phyloP scores from a whole-genome alignment of 108 stramenopile species.

The Licmophora abbreviata region DNA sequence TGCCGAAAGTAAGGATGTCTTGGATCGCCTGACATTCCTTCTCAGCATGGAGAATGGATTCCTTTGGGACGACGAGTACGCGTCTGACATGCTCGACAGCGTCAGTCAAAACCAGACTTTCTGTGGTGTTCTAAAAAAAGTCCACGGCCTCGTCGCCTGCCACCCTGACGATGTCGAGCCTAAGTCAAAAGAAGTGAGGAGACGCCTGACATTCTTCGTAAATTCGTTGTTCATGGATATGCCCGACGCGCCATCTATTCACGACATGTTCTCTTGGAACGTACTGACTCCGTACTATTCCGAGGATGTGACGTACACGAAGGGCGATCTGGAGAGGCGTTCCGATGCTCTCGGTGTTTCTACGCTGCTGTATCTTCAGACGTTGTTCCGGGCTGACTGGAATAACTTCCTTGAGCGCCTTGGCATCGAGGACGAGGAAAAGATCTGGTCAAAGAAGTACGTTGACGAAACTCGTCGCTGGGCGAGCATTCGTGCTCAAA shows the following conservation, averaged over 20 bases:
- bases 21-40: slow-evolving; percentile 82
- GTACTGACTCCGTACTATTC: slow-evolving; percentile 96
- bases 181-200: slow-evolving; percentile 88
- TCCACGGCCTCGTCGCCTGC: slow-evolving; percentile 87
- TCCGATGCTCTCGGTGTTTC: slow-evolving; percentile 90
- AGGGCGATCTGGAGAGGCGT: slow-evolving; percentile 85
- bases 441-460: slow-evolving; percentile 85
- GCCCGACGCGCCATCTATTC: slow-evolving; percentile 91
- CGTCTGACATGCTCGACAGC: slow-evolving; percentile 82
- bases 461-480: slow-evolving; percentile 87
- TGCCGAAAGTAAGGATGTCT: slow-evolving; percentile 58
- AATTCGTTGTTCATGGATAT: slow-evolving; percentile 99
- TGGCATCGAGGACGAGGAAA: slow-evolving; percentile 79
- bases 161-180: slow-evolving; percentile 94
- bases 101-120: slow-evolving; percentile 63
- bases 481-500: slow-evolving; percentile 96
- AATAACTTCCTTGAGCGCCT: slow-evolving; percentile 89
- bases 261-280: slow-evolving; percentile 95
- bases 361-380: slow-evolving; percentile 92
- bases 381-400: slow-evolving; percentile 94
- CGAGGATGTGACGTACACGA: slow-evolving; percentile 92
- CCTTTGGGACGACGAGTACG: slow-evolving; percentile 94
- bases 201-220: slow-evolving; percentile 95
- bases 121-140: slow-evolving; percentile 76
- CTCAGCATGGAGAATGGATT: slow-evolving; percentile 91